Percentiles rank a stretch among this genome's conserved stretches.
These are phyloP conservation scores for Pseudopyricularia cyperi DNA, from an alignment of 2,329 filamentous ascomycete species.

Conservation along the genomic window DNA sequence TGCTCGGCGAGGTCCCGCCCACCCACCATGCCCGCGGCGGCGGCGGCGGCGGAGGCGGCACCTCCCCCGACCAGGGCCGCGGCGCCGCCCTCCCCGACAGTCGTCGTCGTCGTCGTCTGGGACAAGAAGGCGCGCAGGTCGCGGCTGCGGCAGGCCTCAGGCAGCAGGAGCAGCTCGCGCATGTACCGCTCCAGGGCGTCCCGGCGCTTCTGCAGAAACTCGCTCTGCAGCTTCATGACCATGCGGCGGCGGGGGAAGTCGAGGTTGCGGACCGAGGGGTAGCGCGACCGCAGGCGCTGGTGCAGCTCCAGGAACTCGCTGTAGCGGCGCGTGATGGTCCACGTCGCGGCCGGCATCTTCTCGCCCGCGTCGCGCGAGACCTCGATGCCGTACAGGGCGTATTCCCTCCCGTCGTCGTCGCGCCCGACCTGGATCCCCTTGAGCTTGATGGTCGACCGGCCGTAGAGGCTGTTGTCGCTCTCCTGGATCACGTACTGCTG, in stretches of 20 bases:
- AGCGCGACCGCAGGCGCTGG: constrained; percentile 71
- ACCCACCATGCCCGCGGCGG: too few species aligned
- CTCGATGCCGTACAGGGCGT: constrained; percentile 84
- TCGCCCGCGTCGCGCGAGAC: constrained; percentile 83
- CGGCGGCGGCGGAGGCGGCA: constrained; percentile 16
- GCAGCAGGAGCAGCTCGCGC: constrained; percentile 66
- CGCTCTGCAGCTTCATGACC: constrained; percentile 91
- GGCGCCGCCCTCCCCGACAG: too few species aligned
- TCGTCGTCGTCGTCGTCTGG: constrained; percentile 61
- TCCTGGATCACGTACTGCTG: constrained; percentile 97
- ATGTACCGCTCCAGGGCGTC: constrained; percentile 77
- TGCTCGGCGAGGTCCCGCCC: constrained; percentile 42
- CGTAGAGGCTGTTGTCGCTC: constrained; percentile 93
- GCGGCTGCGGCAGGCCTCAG: constrained; percentile 86
- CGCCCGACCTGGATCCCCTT: constrained; percentile 85
- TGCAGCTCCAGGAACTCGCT: constrained; percentile 96
- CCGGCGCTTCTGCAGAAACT: constrained; percentile 84
- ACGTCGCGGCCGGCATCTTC: constrained; percentile 91
- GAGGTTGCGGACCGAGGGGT: constrained; percentile 75
- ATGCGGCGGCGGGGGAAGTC: constrained; percentile 88
- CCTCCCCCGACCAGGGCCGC: too few species aligned
- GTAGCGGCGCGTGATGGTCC: constrained; percentile 85
- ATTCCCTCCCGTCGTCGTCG: constrained; percentile 88
- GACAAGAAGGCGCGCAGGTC: constrained; percentile 89
- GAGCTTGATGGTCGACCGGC: constrained; percentile 78